A percentile compares a stretch with the other conserved stretches of the same genome.
These are phyloP conservation scores for Chaetoceros muelleri DNA, from an alignment of 108 stramenopile genomes.

Conservation along the genomic window DNA sequence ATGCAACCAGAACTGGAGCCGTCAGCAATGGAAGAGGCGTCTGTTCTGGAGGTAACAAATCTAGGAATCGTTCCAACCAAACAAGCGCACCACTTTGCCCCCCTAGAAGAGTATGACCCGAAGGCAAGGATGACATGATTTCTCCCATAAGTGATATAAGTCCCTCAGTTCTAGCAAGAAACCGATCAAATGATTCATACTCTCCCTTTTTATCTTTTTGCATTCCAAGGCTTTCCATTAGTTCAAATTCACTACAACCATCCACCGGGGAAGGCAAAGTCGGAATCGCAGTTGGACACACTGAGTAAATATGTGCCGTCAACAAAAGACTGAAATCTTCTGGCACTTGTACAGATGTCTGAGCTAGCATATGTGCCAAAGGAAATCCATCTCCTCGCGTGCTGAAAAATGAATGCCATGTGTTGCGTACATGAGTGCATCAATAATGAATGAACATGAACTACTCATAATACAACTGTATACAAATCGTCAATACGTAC, in stretches of 20 bases:
- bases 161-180: constrained; percentile 67
- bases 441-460: too few relatives aligned
- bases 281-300: constrained; percentile 76
- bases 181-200: constrained; percentile 75
- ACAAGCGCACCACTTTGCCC: constrained; percentile 56
- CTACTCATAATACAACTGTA: neutral
- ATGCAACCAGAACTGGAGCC: constrained; percentile 76
- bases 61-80: constrained; percentile 71
- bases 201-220: constrained; percentile 53
- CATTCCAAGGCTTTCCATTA: constrained; percentile 85
- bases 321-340: constrained; percentile 46
- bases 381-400: constrained; percentile 81
- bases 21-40: constrained; percentile 60
- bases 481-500: constrained; percentile 4
- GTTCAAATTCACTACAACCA: constrained; percentile 36
- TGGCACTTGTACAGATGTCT: constrained; percentile 42
- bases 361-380: constrained; percentile 51
- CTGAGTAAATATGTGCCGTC: constrained; percentile 72
- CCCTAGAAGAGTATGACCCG: constrained; percentile 49
- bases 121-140: constrained; percentile 60
- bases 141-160: constrained; percentile 72
- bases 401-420: constrained; percentile 3
- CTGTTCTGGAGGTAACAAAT: constrained; percentile 43
- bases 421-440: neutral
- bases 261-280: constrained; percentile 27